Evolutionary conservation across 2,329 filamentous ascomycete species (phyloP).

Genomic region (Cercospora nicotianae): DNA sequence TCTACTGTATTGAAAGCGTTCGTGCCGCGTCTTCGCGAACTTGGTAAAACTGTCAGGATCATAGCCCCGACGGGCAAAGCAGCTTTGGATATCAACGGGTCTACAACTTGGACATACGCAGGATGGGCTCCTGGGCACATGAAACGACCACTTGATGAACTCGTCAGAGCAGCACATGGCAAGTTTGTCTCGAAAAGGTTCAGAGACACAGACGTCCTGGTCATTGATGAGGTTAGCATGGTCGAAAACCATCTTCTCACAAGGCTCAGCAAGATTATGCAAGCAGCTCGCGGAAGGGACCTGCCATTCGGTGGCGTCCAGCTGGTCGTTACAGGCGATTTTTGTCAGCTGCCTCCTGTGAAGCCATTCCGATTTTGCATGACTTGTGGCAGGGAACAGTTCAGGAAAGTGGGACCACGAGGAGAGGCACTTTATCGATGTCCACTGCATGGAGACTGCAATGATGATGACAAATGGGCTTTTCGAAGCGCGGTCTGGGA

Average conservation of each 20-base stretch:
- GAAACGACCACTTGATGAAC: constrained; percentile 43
- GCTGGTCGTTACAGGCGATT: constrained; percentile 51
- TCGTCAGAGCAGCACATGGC: constrained; percentile 34
- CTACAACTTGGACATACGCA: constrained; percentile 59
- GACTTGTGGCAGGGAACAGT: constrained; percentile 43
- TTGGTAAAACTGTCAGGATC: constrained; percentile 49
- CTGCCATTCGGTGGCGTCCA: constrained; percentile 43
- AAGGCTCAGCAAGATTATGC: constrained; percentile 40
- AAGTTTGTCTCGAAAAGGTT: constrained; percentile 44
- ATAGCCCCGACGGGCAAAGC: constrained; percentile 62
- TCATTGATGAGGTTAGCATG: constrained; percentile 69
- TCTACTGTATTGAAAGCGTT: constrained; percentile 57
- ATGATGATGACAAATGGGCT: constrained; percentile 59
- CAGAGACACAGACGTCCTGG: constrained; percentile 53
- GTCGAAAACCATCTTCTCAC: constrained; percentile 58
- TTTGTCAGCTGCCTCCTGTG: constrained; percentile 61
- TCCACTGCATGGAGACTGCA: constrained; percentile 41
- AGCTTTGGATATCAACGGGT: constrained; percentile 58
- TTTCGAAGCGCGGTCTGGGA: constrained; percentile 59
- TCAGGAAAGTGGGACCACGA: constrained; percentile 31
- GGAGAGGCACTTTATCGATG: constrained; percentile 38
- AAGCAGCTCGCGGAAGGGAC: constrained; percentile 13
- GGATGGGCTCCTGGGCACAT: constrained; percentile 55
- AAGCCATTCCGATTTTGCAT: constrained; percentile 57
- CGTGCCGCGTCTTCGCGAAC: constrained; percentile 41